Evolutionary conservation across 2,329 filamentous ascomycete species (phyloP).

Genomic region (Aureobasidium sp.): DNA sequence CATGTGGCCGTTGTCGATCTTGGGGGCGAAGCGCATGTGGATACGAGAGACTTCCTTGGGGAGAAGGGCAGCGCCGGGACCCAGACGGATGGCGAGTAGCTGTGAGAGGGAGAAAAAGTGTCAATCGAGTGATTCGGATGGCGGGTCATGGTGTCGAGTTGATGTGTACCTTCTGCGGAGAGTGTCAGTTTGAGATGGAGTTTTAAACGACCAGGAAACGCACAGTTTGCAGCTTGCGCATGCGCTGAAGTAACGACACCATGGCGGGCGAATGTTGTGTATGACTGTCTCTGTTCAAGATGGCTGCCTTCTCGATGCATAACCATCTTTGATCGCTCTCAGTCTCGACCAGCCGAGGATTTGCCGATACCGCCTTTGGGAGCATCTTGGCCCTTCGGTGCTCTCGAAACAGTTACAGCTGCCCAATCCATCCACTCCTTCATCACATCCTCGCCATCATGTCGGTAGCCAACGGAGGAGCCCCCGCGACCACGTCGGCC

Average conservation of each 20-base stretch:
- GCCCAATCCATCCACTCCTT: not conserved
- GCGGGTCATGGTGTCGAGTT: not conserved
- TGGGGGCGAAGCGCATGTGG: slow-evolving; percentile 63
- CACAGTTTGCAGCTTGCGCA: slow-evolving; percentile 68
- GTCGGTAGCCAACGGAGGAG: slow-evolving; percentile 12
- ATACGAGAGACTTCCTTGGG: slow-evolving; percentile 69
- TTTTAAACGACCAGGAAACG: slow-evolving; percentile 28
- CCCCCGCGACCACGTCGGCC: slow-evolving; percentile 19
- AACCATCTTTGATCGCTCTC: not conserved
- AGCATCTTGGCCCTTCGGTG: not conserved
- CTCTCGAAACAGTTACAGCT: slow-evolving; percentile 5
- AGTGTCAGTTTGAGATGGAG: slow-evolving; percentile 3
- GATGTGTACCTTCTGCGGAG: slow-evolving; percentile 18
- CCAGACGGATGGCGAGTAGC: slow-evolving; percentile 69
- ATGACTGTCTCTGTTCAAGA: no score
- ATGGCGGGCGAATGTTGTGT: slow-evolving; percentile 32
- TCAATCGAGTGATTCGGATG: slow-evolving; percentile 21
- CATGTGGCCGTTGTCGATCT: slow-evolving; percentile 59
- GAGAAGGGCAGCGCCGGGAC: slow-evolving; percentile 75
- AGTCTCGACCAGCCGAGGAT: not conserved
- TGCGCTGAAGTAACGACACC: slow-evolving; percentile 58
- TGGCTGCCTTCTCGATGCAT: no score
- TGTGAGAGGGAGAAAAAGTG: slow-evolving; percentile 37
- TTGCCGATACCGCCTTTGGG: not conserved
- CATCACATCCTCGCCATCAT: slow-evolving; percentile 6